A percentile compares a stretch with the other conserved stretches of the same genome.
phyloP scores from a whole-genome alignment of 441 rosid genomes.

The Erysimum pusillum region DNA sequence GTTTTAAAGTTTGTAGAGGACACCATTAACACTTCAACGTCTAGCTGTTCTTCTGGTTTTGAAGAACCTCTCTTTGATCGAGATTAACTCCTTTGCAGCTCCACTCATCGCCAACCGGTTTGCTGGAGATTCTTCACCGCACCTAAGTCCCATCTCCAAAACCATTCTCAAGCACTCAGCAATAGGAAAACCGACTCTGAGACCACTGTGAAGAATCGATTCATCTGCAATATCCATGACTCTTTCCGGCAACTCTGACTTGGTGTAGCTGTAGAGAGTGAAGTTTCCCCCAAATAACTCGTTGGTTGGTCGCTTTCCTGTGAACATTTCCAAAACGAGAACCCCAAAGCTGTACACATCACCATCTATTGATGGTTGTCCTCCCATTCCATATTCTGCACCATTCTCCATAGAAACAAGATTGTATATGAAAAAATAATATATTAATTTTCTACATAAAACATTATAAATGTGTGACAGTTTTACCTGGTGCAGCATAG shows the following conservation, averaged over 20 bases:
- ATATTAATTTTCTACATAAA: background rate
- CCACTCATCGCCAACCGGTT: background rate
- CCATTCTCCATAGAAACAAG: background rate
- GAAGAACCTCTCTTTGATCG: conserved; percentile 21
- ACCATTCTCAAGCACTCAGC: background rate
- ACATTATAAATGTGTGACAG: background rate
- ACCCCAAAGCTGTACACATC: conserved; percentile 5
- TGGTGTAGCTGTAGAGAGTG: conserved; percentile 5
- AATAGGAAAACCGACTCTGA: background rate
- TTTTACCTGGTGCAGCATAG: conserved; percentile 39
- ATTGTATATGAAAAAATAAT: background rate
- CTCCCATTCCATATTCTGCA: conserved; percentile 32
- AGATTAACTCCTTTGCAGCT: conserved; percentile 18
- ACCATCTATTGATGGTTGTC: conserved; percentile 2
- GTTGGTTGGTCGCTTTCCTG: conserved; percentile 17
- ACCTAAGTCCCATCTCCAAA: conserved; percentile 22
- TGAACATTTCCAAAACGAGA: background rate
- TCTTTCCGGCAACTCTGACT: conserved; percentile 2
- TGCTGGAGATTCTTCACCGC: conserved; percentile 5
- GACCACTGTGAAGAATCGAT: background rate
- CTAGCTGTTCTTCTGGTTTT: conserved; percentile 12
- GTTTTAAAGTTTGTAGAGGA: background rate
- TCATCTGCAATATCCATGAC: conserved; percentile 7
- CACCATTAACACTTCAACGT: background rate
- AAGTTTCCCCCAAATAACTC: background rate